Evolutionary conservation across 2,329 filamentous ascomycete species (phyloP), one percentile per base, ranked within the genome.

Genomic region (Penicillium decumbens): DNA sequence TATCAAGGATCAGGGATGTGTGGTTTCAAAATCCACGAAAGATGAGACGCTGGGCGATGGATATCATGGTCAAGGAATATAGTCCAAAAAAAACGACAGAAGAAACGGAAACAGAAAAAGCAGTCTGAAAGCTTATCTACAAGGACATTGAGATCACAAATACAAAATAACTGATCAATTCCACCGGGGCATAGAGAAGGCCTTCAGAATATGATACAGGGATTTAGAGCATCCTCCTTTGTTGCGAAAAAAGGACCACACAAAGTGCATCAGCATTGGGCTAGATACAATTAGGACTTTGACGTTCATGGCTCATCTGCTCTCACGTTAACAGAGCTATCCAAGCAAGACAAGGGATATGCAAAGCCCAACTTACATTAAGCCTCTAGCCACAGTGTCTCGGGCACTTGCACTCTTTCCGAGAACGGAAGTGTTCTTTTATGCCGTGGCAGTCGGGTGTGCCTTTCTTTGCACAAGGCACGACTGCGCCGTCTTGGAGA

Each of bases 361-460:
- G 18, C 3, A 38, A 15, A 25, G 12, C 5, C 10, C 15, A 13
- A 54, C 51, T 45, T 33, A 51, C 48, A 38, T 43, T 49, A 23
- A 32, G 20, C 9, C n/a, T 35, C 25, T 54, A 53, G 39, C 52
- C 47, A 47, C 49, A 48, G 32, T 70, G 68, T 13, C 52, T 48
- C 44, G 65, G 56, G 58, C 69, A 71, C 43, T 65, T 65, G 57
- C 64, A 66, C 27, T 66, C 66, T 30, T 61, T 50, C 55, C 65
- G 61, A 43, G 58, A 55, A 15, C 66, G 65, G 49, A 64, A 54
- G 29, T 69, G 60, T 46, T 67, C 60, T 47, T 64, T 63, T 25
- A 70, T 61, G 6, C 63, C 62, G n/a, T 56, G 54, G 55, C 65
- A 68, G 39, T 54, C 55, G 23, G 57, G 37, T 9, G 64, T 66